Evolutionary conservation across 306 rosid species (phyloP), one percentile per base, ranked within the genome.

Genomic region (Corylus avellana): DNA sequence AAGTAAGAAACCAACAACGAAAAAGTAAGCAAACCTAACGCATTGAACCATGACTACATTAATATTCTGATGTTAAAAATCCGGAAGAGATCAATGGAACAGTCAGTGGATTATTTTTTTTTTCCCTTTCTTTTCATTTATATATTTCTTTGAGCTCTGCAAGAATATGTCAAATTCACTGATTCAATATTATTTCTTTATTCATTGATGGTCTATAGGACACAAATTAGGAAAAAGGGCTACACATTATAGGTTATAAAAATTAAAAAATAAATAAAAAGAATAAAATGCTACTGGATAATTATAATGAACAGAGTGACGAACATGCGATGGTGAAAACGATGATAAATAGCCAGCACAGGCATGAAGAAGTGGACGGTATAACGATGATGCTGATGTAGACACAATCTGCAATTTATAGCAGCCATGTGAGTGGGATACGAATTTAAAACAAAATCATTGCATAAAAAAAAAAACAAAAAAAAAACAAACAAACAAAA

Each of bases 271-370:
- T 7, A 16, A 58, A 22, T 32, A 32, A 32, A 32, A 32, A 32
- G 35, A 74, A 69, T 7, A 16, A 58, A 22, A 77, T 73, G 76
- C 62, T 27, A 42, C 5, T 22, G 39, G 29, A 49, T 76, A 74
- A 77, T 7, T 25, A 35, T 75, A 83, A 78, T 71, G 84, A 83
- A 70, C 29, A 20, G 59, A 55, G 74, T 75, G 70, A 92, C 97
- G 50, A 78, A 94, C 98, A 86, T 94, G 97, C 55, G 98, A 92
- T 78, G 91, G 97, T 5, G 94, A 92, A 84, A 87, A 94, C 17
- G 98, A 94, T 37, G 96, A 88, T 77, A 94, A 85, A 85, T 92
- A 94, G 76, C 97, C 98, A 77, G 98, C 93, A 85, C 94, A 88
- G 68, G 97, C 92, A 72, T 86, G 91, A 80, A 94, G 94, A 78